Conservation (phyloP, 805 yeast species). For the Wickerhamiella kurtzmanii region DNA sequence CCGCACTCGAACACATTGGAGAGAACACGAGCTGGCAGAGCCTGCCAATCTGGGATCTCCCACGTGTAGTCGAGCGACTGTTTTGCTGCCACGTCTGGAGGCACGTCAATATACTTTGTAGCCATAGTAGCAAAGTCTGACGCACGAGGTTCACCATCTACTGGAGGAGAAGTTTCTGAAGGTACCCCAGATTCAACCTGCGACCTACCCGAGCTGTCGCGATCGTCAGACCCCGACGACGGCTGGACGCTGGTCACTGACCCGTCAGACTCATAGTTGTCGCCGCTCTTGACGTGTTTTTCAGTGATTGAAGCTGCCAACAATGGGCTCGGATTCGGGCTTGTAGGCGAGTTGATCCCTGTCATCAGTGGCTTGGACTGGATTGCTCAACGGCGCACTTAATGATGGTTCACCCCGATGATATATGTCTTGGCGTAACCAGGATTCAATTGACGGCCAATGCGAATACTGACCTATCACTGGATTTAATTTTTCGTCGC, state of each 20-base stretch:
- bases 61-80: constrained; percentile 22
- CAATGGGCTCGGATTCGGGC: not conserved
- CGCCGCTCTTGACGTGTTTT: not conserved
- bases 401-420: too few species aligned
- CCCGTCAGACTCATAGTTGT: not conserved
- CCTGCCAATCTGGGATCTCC: constrained; percentile 28
- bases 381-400: too few species aligned
- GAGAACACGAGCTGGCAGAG: constrained; percentile 24
- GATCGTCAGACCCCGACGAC: not conserved
- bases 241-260: not conserved
- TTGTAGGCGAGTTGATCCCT: not conserved
- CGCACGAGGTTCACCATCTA: not conserved
- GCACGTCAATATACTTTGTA: not conserved
- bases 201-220: too few species aligned
- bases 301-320: not conserved
- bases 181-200: too few species aligned
- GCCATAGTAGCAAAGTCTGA: not conserved
- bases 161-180: not conserved
- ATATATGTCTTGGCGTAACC: too few species aligned
- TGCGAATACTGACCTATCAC: too few species aligned
- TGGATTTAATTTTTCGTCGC: not conserved
- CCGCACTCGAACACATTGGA: constrained; percentile 23
- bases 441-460: too few species aligned
- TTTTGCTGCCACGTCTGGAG: constrained; percentile 14
- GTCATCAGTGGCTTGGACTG: too few species aligned